Evolutionary conservation across 768 basidiomycete species (phyloP), one percentile per base, ranked within the genome.

Genomic region (Lentinula detonsa): DNA sequence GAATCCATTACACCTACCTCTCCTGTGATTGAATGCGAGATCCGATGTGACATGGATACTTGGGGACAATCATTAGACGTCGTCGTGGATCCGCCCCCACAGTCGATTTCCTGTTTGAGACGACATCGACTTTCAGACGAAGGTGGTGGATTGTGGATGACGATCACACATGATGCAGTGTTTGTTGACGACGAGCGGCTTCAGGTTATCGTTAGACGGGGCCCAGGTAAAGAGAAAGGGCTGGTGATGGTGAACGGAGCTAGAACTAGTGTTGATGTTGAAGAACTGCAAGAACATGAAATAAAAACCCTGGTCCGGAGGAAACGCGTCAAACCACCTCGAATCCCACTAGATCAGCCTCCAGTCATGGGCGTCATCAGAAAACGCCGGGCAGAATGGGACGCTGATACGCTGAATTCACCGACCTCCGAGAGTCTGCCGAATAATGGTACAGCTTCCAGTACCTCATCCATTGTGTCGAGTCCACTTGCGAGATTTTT

Each of bases 61-160:
- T 98, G 94, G 95, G 86, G 85, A 2, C 74, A 80, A 0, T 88
- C 88, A 1, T 71, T 96, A 59, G 93, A 97, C 66, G 86, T 97
- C 53, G 88, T 96, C 31, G 83, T 97, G 52, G 95, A 98, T 71
- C 97, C 96, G 1, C 93, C 95, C 3, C 95, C 95, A 11, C 86
- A 88, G 62, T 78, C 83, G 4, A 86, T 96, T 40, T 84, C 89
- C 0, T 93, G 89, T 62, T 79, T 99, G 8, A 85, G 90, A 7
- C 83, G 97, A 34, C 96, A 98, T 73, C 84, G 89, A 5, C 78
- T 98, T 5, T 93, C 93, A 1, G 76, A 81, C 3, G 87, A 89
- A 37, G 96, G 96, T 2, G 95, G 96, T 15, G 97, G 97, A 0
- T 73, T 97, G 18, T 99, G 97, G 97, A 72, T 99, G 31, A 95